Percentiles rank a stretch among this genome's conserved stretches.
Conservation (phyloP, 805 yeast species). For the Dipodascus geniculatus region DNA sequence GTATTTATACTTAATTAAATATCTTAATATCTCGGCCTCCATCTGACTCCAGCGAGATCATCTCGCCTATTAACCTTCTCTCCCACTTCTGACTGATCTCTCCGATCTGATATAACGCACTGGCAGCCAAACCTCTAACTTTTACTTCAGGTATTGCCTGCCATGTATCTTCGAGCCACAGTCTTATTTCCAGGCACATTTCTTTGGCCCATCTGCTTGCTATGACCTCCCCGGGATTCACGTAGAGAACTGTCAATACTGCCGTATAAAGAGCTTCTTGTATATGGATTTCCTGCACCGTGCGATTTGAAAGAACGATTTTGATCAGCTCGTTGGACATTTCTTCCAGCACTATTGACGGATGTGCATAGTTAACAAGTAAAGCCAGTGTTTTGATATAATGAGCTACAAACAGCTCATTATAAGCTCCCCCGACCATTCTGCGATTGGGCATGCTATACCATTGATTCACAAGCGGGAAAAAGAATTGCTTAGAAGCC, state of each 20-base stretch:
- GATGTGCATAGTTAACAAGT: conserved; percentile 47
- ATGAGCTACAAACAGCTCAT: conserved; percentile 44
- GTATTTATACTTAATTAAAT: background rate
- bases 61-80: conserved; percentile 13
- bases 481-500: conserved; percentile 36
- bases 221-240: conserved; percentile 19
- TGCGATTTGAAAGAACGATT: conserved; percentile 12
- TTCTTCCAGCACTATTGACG: conserved; percentile 40
- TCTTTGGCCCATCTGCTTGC: conserved; percentile 18
- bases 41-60: conserved; percentile 7
- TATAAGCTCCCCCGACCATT: conserved; percentile 38
- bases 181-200: conserved; percentile 18
- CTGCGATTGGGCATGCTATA: conserved; percentile 29
- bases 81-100: conserved; percentile 19
- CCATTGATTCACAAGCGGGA: conserved; percentile 44
- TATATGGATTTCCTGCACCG: conserved; percentile 13
- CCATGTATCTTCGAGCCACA: conserved; percentile 24
- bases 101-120: conserved; percentile 19
- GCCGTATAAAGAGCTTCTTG: conserved; percentile 24
- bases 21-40: background rate
- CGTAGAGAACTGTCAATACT: conserved; percentile 22
- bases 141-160: conserved; percentile 19
- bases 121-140: conserved; percentile 22
- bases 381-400: conserved; percentile 46
- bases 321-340: conserved; percentile 45